phyloP scores from a whole-genome alignment of 2,329 filamentous ascomycete species.

The Emmonsia crescens region DNA sequence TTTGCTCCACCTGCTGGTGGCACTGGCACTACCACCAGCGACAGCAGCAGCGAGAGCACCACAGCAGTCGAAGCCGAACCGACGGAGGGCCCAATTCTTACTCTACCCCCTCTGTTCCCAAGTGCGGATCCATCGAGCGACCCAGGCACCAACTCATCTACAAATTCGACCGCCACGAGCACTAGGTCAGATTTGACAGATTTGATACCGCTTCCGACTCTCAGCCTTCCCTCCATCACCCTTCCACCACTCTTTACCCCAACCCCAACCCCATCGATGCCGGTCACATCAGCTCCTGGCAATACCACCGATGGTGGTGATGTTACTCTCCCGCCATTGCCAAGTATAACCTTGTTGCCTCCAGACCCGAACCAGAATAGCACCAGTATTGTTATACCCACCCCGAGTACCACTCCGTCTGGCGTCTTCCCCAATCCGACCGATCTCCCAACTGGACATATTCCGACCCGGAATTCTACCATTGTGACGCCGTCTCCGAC shows the following conservation, averaged over 20 bases:
- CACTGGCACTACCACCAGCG: not conserved
- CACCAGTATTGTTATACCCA: not conserved
- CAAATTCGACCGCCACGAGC: not conserved
- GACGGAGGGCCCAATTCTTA: slow-evolving; percentile 1
- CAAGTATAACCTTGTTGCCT: not conserved
- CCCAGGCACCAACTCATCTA: slow-evolving; percentile 13
- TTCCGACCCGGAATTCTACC: slow-evolving; percentile 5
- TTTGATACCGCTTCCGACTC: not conserved
- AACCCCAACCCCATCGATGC: not conserved
- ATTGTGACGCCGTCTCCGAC: not conserved
- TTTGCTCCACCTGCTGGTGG: not conserved
- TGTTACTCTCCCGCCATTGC: not conserved
- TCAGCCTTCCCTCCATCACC: not conserved
- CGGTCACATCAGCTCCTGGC: not conserved
- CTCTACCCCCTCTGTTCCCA: slow-evolving; percentile 8
- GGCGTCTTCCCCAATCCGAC: slow-evolving; percentile 13
- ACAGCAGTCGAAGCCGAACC: not conserved
- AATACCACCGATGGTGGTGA: not conserved
- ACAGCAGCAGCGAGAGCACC: slow-evolving; percentile 4
- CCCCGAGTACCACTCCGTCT: slow-evolving; percentile 13
- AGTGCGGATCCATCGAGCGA: slow-evolving; percentile 1
- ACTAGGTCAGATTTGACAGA: not conserved
- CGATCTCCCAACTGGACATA: slow-evolving; percentile 11
- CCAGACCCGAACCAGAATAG: not conserved
- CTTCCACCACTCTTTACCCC: not conserved